Evolutionary conservation across 768 basidiomycete species (phyloP).

Genomic region (Russula olivacea): DNA sequence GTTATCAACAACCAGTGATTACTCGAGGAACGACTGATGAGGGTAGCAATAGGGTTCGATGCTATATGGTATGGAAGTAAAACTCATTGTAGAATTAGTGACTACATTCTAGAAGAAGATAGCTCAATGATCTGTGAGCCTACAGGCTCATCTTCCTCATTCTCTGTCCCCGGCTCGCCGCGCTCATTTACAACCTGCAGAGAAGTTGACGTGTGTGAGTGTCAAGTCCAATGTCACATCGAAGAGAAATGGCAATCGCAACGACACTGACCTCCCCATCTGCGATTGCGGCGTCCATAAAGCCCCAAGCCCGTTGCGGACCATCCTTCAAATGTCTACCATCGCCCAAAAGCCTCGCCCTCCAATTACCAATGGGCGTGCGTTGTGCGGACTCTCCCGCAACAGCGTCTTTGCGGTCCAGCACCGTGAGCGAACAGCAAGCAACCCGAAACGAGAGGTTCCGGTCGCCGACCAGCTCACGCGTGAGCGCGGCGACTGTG

Average conservation of each 20-base stretch:
- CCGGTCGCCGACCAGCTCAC: slow-evolving; percentile 51
- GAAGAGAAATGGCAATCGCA: not conserved
- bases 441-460: slow-evolving; percentile 43
- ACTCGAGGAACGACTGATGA: not conserved
- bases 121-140: slow-evolving; percentile 41
- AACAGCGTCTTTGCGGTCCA: slow-evolving; percentile 33
- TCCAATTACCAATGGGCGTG: slow-evolving; percentile 42
- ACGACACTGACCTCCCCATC: slow-evolving; percentile 49
- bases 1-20: not conserved
- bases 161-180: slow-evolving; percentile 63
- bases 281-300: slow-evolving; percentile 61
- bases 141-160: slow-evolving; percentile 49
- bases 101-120: slow-evolving; percentile 18
- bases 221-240: not conserved
- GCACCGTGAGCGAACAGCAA: slow-evolving; percentile 67
- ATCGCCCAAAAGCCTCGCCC: slow-evolving; percentile 44
- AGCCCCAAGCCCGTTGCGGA: slow-evolving; percentile 68
- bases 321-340: slow-evolving; percentile 56
- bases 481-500: slow-evolving; percentile 59
- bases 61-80: not conserved
- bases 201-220: not conserved
- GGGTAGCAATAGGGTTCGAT: not conserved
- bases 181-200: slow-evolving; percentile 61
- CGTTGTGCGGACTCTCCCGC: slow-evolving; percentile 17
- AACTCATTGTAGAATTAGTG: not conserved